phyloP scores from a whole-genome alignment of 2,329 filamentous ascomycete species.

The Aspergillus sp. region DNA sequence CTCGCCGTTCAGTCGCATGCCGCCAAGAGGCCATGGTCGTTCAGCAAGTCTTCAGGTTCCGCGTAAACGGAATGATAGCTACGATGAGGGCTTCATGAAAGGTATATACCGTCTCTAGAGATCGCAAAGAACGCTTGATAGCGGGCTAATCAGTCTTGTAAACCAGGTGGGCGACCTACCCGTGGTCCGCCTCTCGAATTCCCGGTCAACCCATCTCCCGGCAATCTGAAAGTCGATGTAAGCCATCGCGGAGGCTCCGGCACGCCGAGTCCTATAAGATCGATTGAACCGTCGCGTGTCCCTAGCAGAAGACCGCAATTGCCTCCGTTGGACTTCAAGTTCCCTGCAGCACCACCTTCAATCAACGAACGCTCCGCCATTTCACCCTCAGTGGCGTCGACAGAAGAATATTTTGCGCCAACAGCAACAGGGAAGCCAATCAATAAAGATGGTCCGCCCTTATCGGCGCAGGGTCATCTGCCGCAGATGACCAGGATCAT shows the following conservation, averaged over 20 bases:
- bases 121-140: background rate
- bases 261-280: conserved; percentile 26
- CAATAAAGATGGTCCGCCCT: conserved; percentile 17
- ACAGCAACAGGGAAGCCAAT: conserved; percentile 11
- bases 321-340: conserved; percentile 48
- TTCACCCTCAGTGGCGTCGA: conserved; percentile 24
- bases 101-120: conserved; percentile 21
- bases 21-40: conserved; percentile 61
- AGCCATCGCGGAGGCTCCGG: conserved; percentile 21
- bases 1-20: conserved; percentile 40
- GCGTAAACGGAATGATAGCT: conserved; percentile 41
- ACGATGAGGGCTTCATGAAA: conserved; percentile 34
- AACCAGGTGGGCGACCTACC: conserved; percentile 27
- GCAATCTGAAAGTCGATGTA: conserved; percentile 27
- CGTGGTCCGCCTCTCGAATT: conserved; percentile 28
- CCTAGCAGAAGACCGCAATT: conserved; percentile 33
- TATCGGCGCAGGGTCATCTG: conserved; percentile 24
- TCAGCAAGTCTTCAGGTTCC: conserved; percentile 76
- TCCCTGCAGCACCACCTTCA: conserved; percentile 42
- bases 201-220: conserved; percentile 20
- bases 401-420: conserved; percentile 15
- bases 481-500: conserved; percentile 57
- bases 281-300: conserved; percentile 34
- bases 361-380: conserved; percentile 22
- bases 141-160: background rate